Percentiles rank a stretch among this genome's conserved stretches.
Conservation (phyloP, 108 stramenopile genomes). For the Cyclotella baltica region DNA sequence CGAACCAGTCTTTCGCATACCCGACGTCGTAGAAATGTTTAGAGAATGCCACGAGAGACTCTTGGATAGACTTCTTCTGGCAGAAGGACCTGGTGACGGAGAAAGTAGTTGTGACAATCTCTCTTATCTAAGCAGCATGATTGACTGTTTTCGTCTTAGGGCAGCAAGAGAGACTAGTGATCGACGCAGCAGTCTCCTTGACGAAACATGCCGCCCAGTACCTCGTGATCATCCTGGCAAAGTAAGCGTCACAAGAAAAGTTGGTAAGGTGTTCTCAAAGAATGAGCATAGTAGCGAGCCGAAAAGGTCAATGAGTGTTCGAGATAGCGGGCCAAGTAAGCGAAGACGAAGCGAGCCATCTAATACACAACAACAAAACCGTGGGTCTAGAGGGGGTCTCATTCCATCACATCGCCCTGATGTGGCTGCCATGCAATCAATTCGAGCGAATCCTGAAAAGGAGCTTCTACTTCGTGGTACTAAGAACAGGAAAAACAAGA, state of each 20-base stretch:
- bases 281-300: neutral
- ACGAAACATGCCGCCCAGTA: constrained; percentile 20
- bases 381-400: constrained; percentile 41
- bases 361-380: neutral
- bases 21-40: constrained; percentile 50
- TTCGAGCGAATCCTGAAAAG: constrained; percentile 17
- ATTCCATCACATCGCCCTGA: constrained; percentile 12
- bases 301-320: neutral
- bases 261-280: constrained; percentile 37
- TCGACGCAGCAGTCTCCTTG: constrained; percentile 22
- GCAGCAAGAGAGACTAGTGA: constrained; percentile 43
- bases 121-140: constrained; percentile 47
- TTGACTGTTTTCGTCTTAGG: constrained; percentile 47
- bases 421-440: constrained; percentile 36
- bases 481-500: constrained; percentile 57
- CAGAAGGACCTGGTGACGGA: constrained; percentile 19
- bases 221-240: constrained; percentile 42
- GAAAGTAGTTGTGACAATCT: constrained; percentile 6
- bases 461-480: constrained; percentile 31
- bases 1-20: constrained; percentile 43
- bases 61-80: constrained; percentile 26
- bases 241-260: constrained; percentile 19
- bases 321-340: neutral
- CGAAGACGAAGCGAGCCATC: neutral
- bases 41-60: constrained; percentile 41